Base-by-base conservation (phyloP, 257 asterid genomes). In the Perilla frutescens region DNA sequence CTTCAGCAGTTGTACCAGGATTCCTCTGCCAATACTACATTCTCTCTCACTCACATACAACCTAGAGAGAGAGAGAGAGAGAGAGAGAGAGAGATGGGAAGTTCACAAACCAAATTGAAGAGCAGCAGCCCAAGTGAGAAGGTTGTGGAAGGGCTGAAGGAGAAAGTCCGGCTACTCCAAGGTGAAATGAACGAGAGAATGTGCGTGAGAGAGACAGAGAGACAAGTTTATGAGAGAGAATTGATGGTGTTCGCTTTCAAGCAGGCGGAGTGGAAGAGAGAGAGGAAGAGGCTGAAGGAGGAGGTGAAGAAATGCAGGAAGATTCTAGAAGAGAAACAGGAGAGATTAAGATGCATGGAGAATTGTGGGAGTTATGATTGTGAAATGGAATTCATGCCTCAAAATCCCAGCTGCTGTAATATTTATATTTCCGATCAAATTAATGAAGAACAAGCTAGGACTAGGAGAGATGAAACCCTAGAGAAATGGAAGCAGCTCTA, bases 401-500 rank as follows among this genome's bases (percentile, higher is more conserved):
- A 31, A 31, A 31, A 57, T 2, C 47, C 31, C 66, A 39, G 3
- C 8, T 15, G 10, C 67, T 40, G 66, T 61, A 39, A 59, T 8
- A 4, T 6, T 40, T 4, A 12, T 73, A 64, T 75, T 77, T 50
- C 62, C 71, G 79, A 72, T 8, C 32, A 55, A 3, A 74, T 55
- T 13, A 45, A 49, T 26, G 57, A 67, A 61, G 86, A 81, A 10
- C 73, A 79, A 68, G 67, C 66, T 1, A 76, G 70, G 62, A 80
- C 66, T 1, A 76, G 70, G 62, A 80, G 94, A 79, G 96, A 90
- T 54, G 87, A 86, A 45, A 87, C 96, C 3, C 74, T 84, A 6
- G 92, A 89, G 74, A 94, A 87, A 72, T 91, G 98, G 98, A 93
- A 91, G 41, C 85, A 88, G 70, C 96, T 93, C 50, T 93, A 93